These are phyloP conservation scores for Globisporangium parvum DNA, from an alignment of 352 stramenopile genomes.

Conservation along the genomic window DNA sequence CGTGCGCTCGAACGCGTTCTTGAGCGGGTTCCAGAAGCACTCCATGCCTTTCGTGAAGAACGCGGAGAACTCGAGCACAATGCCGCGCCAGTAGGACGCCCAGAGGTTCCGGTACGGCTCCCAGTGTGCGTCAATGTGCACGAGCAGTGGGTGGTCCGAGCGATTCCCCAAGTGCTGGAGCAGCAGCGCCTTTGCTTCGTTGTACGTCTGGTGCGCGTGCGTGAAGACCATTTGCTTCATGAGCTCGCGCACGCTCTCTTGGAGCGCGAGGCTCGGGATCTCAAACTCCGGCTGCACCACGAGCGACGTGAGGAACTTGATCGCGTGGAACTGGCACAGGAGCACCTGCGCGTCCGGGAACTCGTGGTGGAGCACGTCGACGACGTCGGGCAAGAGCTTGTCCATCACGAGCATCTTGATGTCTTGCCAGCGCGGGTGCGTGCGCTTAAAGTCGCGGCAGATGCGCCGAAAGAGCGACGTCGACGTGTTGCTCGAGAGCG, in stretches of 20 bases:
- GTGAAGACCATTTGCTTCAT: conserved; percentile 66
- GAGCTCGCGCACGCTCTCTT: conserved; percentile 38
- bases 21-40: conserved; percentile 61
- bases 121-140: conserved; percentile 49
- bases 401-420: conserved; percentile 68
- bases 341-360: conserved; percentile 52
- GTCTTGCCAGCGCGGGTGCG: conserved; percentile 49
- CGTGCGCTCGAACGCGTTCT: conserved; percentile 42
- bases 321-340: conserved; percentile 65
- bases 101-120: conserved; percentile 55
- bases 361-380: conserved; percentile 48
- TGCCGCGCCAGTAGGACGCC: conserved; percentile 53
- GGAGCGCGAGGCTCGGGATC: conserved; percentile 25
- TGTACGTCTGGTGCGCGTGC: conserved; percentile 39
- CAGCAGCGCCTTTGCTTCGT: conserved; percentile 39
- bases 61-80: conserved; percentile 53
- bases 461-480: conserved; percentile 47
- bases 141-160: conserved; percentile 33
- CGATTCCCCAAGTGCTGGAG: conserved; percentile 28
- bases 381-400: conserved; percentile 42
- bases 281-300: conserved; percentile 36
- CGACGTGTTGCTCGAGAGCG: conserved; percentile 42
- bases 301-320: conserved; percentile 54
- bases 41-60: conserved; percentile 63
- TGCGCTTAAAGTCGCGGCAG: conserved; percentile 71